These are phyloP conservation scores for Castanea mollissima DNA, from an alignment of 306 rosid genomes.

Conservation along the genomic window DNA sequence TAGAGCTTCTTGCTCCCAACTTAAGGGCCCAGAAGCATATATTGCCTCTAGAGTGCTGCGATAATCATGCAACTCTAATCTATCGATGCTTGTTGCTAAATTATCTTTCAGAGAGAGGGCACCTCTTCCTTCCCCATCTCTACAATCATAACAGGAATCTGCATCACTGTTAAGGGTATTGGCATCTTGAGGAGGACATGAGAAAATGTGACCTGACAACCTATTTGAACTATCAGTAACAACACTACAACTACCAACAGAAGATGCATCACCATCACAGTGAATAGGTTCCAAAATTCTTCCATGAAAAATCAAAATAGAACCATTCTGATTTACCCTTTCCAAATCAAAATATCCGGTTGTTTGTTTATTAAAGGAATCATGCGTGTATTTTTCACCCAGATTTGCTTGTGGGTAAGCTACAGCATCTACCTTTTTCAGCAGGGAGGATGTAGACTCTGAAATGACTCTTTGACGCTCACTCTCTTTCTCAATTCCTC, in stretches of 20 bases:
- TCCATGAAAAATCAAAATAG: constrained; percentile 38
- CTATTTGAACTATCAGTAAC: constrained; percentile 39
- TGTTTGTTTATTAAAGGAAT: constrained; percentile 47
- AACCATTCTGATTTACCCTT: constrained; percentile 33
- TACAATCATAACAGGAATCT: constrained; percentile 48
- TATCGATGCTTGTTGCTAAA: constrained; percentile 48
- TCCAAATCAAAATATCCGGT: constrained; percentile 41
- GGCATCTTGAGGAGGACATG: constrained; percentile 52
- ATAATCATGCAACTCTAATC: constrained; percentile 78
- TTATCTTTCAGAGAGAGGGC: constrained; percentile 37
- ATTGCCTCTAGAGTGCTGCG: constrained; percentile 55
- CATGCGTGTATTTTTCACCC: constrained; percentile 59
- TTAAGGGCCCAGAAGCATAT: constrained; percentile 84
- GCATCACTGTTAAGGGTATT: constrained; percentile 56
- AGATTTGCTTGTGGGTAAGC: constrained; percentile 52
- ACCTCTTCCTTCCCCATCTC: constrained; percentile 39
- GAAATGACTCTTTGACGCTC: constrained; percentile 28
- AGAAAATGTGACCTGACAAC: constrained; percentile 34
- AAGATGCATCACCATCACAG: constrained; percentile 54
- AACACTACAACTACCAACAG: constrained; percentile 88
- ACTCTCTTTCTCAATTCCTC: constrained; percentile 41
- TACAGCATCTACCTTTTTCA: constrained; percentile 75
- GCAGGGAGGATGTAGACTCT: constrained; percentile 25
- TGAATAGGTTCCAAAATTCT: constrained; percentile 45
- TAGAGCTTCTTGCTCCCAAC: constrained; percentile 83